Evolutionary conservation across 495 filamentous ascomycete genomes (phyloP), one percentile per base, ranked within the genome.

Genomic region (Opeltia flavorubescens): DNA sequence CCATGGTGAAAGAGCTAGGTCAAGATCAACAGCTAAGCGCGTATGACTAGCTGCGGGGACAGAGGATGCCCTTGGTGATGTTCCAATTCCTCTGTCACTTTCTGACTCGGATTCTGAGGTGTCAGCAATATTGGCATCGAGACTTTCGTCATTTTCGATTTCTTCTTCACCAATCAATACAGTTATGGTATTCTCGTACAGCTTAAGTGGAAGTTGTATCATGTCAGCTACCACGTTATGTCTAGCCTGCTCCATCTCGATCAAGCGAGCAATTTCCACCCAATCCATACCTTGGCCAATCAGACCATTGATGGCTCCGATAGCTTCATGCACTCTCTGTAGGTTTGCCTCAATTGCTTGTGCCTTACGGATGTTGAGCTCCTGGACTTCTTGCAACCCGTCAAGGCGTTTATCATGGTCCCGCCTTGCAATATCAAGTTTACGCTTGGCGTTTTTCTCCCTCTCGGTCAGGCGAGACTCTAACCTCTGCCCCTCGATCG

Each of bases 261-360:
- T 82, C 52, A 98, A 67, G 24, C 78, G 80, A 7, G 79, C 86
- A 56, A 95, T 84, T 46, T 94, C 83, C 8, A 82, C 77, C 91
- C 91, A 98, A 54, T 96, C 91, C 89, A 95, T 95, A 5, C 87
- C 89, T 56, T 95, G 87, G 6, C 76, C 76, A 30, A 96, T 74
- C 13, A 98, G 66, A 0, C 83, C 84, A 56, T 95, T 96, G 15
- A 98, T 77, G 4, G 89, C 87, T 52, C 83, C 81, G 62, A 85
- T 89, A 4, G 87, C 87, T 61, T 96, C 91, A 60, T 91, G 80
- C 0, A 95, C 87, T 24, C 87, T 74, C 54, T 89, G 82, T 0
- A 84, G 61, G 55, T 98, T 96, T 36, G 86, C 84, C 55, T 94
- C 75, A 33, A 98, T 88, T 3, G 91, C 86, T 43, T 75, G 77